A percentile compares a stretch with the other conserved stretches of the same genome.
Evolutionary conservation across 179 eudicot species (phyloP).

Genomic region (Drosera spatulata): DNA sequence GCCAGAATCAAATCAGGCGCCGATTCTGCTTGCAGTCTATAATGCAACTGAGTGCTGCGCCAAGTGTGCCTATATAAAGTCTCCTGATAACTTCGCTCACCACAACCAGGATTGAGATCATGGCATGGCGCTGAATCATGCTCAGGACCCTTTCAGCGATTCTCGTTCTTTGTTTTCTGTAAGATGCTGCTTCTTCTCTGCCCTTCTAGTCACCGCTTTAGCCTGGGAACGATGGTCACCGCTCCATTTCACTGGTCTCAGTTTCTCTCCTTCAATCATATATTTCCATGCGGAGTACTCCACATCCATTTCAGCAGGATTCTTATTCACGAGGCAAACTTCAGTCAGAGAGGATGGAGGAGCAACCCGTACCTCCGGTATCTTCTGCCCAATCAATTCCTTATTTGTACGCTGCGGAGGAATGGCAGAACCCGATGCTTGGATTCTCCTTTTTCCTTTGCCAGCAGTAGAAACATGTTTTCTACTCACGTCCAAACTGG

Average conservation of each 20-base stretch:
- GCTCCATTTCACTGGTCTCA: slow-evolving; percentile 8
- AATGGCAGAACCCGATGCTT: not conserved
- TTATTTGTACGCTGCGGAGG: not conserved
- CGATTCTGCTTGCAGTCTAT: no score
- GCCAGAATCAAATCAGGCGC: no score
- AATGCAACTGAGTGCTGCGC: no score
- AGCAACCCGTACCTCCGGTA: not conserved
- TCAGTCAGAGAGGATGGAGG: slow-evolving; percentile 2
- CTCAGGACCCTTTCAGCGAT: no score
- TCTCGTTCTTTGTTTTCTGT: no score
- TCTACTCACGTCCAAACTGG: not conserved
- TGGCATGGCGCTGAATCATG: no score
- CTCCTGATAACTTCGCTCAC: no score
- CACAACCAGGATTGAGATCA: no score
- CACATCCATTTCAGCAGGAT: slow-evolving; percentile 26
- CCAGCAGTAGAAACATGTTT: slow-evolving; percentile 4
- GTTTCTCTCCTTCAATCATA: slow-evolving; percentile 16
- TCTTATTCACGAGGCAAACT: slow-evolving; percentile 15
- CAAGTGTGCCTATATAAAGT: no score
- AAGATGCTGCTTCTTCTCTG: no score
- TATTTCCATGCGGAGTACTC: slow-evolving; percentile 7
- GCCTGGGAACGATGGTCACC: slow-evolving; percentile 6
- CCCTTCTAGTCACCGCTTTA: no score
- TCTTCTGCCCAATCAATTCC: not conserved
- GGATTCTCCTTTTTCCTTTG: slow-evolving; percentile 14